Percentiles rank a stretch among this genome's conserved stretches.
Evolutionary conservation across 495 filamentous ascomycete genomes (phyloP).

Genomic region (Aspergillus ostianus): DNA sequence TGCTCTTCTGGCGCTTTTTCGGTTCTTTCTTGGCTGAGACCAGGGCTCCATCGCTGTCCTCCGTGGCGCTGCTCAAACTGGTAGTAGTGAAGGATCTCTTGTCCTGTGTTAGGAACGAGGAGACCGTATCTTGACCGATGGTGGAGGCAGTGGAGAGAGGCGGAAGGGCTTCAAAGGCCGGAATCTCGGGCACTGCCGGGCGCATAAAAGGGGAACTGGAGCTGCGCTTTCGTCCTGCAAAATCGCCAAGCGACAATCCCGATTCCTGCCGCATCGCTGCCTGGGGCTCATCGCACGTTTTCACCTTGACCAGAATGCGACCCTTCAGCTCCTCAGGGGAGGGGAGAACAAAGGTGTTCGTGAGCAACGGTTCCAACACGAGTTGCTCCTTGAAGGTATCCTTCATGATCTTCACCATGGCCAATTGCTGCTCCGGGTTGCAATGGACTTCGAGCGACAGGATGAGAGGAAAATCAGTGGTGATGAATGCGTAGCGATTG

Average conservation of each 20-base stretch:
- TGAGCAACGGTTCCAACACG: slow-evolving; percentile 68
- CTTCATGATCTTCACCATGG: slow-evolving; percentile 89
- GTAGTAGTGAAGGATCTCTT: slow-evolving; percentile 54
- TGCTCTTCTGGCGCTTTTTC: slow-evolving; percentile 69
- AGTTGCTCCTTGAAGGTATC: slow-evolving; percentile 76
- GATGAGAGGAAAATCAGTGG: slow-evolving; percentile 80
- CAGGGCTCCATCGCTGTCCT: slow-evolving; percentile 59
- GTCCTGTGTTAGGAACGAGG: slow-evolving; percentile 46
- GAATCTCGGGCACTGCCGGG: slow-evolving; percentile 54
- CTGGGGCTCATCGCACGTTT: slow-evolving; percentile 54
- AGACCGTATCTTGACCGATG: slow-evolving; percentile 42
- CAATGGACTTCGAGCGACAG: slow-evolving; percentile 97
- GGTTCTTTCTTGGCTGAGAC: slow-evolving; percentile 44
- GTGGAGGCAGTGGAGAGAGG: slow-evolving; percentile 58
- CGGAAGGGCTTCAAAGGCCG: slow-evolving; percentile 49
- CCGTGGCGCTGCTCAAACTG: slow-evolving; percentile 58
- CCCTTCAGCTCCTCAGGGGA: slow-evolving; percentile 81
- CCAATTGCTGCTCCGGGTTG: slow-evolving; percentile 72
- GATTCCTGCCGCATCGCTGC: slow-evolving; percentile 41
- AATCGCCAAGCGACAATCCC: slow-evolving; percentile 33
- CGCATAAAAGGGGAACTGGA: slow-evolving; percentile 72
- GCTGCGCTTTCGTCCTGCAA: slow-evolving; percentile 71
- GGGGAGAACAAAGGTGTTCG: slow-evolving; percentile 65
- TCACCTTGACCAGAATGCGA: slow-evolving; percentile 91
- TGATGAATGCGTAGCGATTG: slow-evolving; percentile 85